A percentile compares a stretch with the other conserved stretches of the same genome.
Conservation (phyloP, 169 alveolate species). For the Plasmodium cynomolgi region DNA sequence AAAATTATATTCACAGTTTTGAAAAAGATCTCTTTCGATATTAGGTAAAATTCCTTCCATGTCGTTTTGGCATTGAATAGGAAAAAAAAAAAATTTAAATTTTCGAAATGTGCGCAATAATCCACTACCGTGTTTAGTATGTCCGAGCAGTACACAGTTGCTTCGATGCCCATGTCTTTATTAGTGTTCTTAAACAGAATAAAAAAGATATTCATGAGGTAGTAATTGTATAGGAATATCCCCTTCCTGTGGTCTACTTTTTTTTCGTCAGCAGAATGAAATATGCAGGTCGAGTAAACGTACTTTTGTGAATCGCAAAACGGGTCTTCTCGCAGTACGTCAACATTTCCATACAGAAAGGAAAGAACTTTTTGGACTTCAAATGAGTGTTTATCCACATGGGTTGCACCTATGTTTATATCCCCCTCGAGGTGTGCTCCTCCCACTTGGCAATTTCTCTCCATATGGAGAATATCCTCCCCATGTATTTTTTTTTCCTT, state of each 20-base stretch:
- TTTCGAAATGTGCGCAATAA: constrained; percentile 59
- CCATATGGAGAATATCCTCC: not conserved
- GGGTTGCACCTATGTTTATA: not conserved
- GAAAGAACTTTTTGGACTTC: not conserved
- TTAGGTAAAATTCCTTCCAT: constrained; percentile 72
- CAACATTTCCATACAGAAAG: constrained; percentile 17
- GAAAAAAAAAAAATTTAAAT: constrained; percentile 64
- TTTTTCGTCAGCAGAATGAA: constrained; percentile 5
- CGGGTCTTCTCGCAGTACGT: not conserved
- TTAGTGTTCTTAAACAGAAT: constrained; percentile 55
- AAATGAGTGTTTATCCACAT: not conserved
- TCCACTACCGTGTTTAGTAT: constrained; percentile 38
- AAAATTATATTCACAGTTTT: constrained; percentile 58
- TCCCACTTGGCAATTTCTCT: not conserved
- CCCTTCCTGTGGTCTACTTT: constrained; percentile 1
- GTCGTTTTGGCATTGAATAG: constrained; percentile 69
- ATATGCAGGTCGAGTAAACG: constrained; percentile 36
- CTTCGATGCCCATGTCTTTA: constrained; percentile 75
- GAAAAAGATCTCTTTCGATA: constrained; percentile 59
- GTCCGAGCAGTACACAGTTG: constrained; percentile 65
- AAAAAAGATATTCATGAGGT: constrained; percentile 49
- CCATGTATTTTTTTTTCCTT: not conserved
- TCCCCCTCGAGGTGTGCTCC: not conserved
- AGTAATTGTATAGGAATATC: constrained; percentile 54
- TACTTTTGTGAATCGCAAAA: not conserved